phyloP scores from a whole-genome alignment of 805 yeast genomes.

The Clavispora carvajalis region DNA sequence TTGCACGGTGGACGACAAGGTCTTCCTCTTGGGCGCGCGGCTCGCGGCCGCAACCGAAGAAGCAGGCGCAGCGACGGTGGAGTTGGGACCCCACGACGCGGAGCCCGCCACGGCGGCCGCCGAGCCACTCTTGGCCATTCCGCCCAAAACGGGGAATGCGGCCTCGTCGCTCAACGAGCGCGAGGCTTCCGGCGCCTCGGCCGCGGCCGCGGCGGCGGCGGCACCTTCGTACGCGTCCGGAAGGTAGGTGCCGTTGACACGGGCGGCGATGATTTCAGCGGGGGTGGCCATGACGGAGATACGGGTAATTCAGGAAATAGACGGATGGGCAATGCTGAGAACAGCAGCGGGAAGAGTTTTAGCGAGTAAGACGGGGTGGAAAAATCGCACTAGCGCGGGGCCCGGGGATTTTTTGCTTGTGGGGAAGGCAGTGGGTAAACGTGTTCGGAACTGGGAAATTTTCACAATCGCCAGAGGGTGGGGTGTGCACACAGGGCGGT shows the following conservation, averaged over 20 bases:
- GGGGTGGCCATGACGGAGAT: conserved; percentile 35
- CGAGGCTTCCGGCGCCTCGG: conserved; percentile 13
- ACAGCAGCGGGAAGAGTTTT: background rate
- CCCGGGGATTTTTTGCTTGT: background rate
- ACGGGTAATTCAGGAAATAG: background rate
- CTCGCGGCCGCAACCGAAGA: conserved; percentile 1
- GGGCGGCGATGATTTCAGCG: conserved; percentile 46
- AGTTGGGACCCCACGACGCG: conserved; percentile 37
- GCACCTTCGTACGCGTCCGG: conserved; percentile 15
- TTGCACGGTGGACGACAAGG: conserved; percentile 57
- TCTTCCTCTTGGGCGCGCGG: conserved; percentile 16
- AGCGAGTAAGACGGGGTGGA: background rate
- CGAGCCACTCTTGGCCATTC: conserved; percentile 19
- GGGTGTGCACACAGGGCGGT: background rate
- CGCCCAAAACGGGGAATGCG: conserved; percentile 66
- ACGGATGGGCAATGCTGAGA: conserved; percentile 1
- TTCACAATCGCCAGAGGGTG: too few relatives aligned
- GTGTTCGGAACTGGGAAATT: background rate
- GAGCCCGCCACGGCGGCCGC: conserved; percentile 24
- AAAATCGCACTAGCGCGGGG: background rate
- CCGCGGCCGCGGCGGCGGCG: conserved; percentile 6
- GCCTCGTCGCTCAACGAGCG: conserved; percentile 47
- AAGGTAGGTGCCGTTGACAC: conserved; percentile 26
- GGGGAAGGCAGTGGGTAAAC: background rate
- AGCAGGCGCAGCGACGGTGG: conserved; percentile 10